Evolutionary conservation across 2,329 filamentous ascomycete genomes (phyloP).

Genomic region (Aureobasidium sp.): DNA sequence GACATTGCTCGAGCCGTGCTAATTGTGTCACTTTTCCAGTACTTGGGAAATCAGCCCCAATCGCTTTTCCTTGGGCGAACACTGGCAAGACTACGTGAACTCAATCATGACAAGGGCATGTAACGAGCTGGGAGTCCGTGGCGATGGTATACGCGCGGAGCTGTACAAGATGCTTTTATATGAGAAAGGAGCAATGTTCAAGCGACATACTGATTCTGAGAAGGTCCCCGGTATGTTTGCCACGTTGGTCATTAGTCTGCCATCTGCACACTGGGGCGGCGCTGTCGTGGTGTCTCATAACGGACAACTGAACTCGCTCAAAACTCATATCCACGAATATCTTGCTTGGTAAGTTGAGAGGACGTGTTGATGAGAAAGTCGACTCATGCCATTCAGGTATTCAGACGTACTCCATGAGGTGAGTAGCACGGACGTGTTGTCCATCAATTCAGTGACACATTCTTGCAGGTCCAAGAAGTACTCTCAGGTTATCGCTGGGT

Average conservation of each 20-base stretch:
- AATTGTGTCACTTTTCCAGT: background rate
- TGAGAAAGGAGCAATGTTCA: slow-evolving; percentile 22
- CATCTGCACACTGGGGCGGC: slow-evolving; percentile 21
- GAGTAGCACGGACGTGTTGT: background rate
- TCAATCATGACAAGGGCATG: slow-evolving; percentile 16
- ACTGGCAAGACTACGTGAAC: slow-evolving; percentile 22
- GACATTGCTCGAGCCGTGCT: background rate
- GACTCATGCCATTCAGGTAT: slow-evolving; percentile 35
- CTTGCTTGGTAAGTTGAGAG: slow-evolving; percentile 26
- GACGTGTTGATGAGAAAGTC: background rate
- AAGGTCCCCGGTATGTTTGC: slow-evolving; percentile 22
- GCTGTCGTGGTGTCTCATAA: slow-evolving; percentile 18
- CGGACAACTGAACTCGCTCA: slow-evolving; percentile 9
- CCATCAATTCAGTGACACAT: background rate
- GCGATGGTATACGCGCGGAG: slow-evolving; percentile 16
- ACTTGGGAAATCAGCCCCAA: slow-evolving; percentile 28
- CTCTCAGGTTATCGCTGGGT: slow-evolving; percentile 44
- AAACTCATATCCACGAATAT: slow-evolving; percentile 28
- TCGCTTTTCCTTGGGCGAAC: slow-evolving; percentile 18
- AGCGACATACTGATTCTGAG: slow-evolving; percentile 19
- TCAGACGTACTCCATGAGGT: slow-evolving; percentile 48
- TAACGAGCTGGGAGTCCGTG: slow-evolving; percentile 16
- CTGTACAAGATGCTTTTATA: slow-evolving; percentile 23
- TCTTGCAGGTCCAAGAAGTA: slow-evolving; percentile 30
- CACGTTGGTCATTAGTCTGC: slow-evolving; percentile 21